These are phyloP conservation scores for Gossypium arboreum DNA, from an alignment of 345 rosid species.

Conservation along the genomic window DNA sequence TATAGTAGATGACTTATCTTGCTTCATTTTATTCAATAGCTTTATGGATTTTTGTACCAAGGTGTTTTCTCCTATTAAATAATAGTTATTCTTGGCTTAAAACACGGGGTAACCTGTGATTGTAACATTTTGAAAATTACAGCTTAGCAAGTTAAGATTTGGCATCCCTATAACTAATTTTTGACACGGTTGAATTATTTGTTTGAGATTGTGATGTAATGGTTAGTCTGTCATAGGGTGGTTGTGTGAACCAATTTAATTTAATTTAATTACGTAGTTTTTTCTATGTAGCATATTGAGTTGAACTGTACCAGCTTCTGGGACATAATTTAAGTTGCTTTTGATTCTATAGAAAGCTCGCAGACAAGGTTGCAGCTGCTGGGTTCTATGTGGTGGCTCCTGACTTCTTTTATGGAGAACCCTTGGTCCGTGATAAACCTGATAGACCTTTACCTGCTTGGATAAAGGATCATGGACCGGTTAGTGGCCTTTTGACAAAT, in stretches of 20 bases:
- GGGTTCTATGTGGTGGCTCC: constrained; percentile 72
- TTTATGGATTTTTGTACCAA: too few relatives aligned
- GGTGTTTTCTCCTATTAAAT: too few relatives aligned
- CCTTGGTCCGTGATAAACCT: constrained; percentile 35
- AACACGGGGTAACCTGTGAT: neutral
- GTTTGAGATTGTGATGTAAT: neutral
- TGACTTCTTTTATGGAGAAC: constrained; percentile 63
- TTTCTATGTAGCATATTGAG: neutral
- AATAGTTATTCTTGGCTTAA: neutral
- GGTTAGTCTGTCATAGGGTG: neutral
- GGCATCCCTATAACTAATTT: neutral
- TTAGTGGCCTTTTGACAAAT: constrained; percentile 31
- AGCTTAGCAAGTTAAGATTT: too few relatives aligned
- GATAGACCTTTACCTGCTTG: constrained; percentile 47
- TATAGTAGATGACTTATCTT: too few relatives aligned
- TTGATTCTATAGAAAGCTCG: constrained; percentile 49
- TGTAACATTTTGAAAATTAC: neutral
- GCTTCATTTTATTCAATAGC: too few relatives aligned
- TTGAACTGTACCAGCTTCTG: neutral
- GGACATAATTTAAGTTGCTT: constrained; percentile 16
- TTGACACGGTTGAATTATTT: neutral
- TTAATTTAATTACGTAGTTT: neutral
- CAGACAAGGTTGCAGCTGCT: constrained; percentile 74
- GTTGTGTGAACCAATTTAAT: neutral
- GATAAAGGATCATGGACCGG: constrained; percentile 63